phyloP scores from a whole-genome alignment of 2,329 filamentous ascomycete genomes.

The Arthroderma sp. region DNA sequence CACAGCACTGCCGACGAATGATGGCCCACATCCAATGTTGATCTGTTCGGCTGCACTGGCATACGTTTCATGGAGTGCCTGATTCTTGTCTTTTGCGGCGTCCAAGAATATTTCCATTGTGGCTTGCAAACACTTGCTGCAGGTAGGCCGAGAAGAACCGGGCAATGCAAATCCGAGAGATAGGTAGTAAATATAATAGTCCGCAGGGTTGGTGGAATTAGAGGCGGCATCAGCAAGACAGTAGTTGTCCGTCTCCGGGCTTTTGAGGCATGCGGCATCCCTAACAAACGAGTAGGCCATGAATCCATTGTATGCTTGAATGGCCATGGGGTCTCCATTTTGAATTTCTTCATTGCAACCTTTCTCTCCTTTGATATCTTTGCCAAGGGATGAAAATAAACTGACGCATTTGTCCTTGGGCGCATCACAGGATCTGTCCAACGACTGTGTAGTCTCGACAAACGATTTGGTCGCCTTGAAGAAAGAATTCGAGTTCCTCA shows the following conservation, averaged over 20 bases:
- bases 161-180: slow-evolving; percentile 64
- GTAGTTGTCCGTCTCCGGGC: slow-evolving; percentile 53
- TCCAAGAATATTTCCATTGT: slow-evolving; percentile 72
- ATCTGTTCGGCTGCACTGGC: slow-evolving; percentile 56
- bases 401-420: slow-evolving; percentile 51
- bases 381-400: slow-evolving; percentile 52
- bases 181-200: slow-evolving; percentile 74
- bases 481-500: slow-evolving; percentile 73
- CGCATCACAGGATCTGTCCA: slow-evolving; percentile 65
- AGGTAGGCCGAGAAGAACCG: slow-evolving; percentile 53
- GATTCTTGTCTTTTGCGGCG: slow-evolving; percentile 51
- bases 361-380: slow-evolving; percentile 45
- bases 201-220: slow-evolving; percentile 54
- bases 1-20: slow-evolving; percentile 30
- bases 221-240: slow-evolving; percentile 65
- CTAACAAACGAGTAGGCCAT: slow-evolving; percentile 66
- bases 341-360: slow-evolving; percentile 63
- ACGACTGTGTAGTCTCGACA: slow-evolving; percentile 57
- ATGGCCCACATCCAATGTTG: slow-evolving; percentile 48
- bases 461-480: slow-evolving; percentile 65
- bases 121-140: slow-evolving; percentile 59
- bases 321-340: slow-evolving; percentile 53
- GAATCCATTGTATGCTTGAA: slow-evolving; percentile 63
- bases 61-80: slow-evolving; percentile 59
- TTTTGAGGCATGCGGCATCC: slow-evolving; percentile 63